Base-by-base conservation (phyloP, 2,329 filamentous ascomycete species). In the Exophiala sp. region DNA sequence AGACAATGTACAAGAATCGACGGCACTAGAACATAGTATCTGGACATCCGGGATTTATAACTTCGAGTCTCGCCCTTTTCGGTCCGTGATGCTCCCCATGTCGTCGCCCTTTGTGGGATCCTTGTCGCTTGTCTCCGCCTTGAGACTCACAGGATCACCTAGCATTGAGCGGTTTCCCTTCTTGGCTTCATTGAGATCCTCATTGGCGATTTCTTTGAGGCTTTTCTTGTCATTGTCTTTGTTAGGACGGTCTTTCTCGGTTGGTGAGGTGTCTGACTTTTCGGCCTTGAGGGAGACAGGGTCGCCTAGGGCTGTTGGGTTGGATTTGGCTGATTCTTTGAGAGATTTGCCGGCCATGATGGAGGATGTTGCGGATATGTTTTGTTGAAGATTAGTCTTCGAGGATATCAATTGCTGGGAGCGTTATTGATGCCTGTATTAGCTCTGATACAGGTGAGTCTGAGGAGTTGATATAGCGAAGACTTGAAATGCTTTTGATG, bases 101-200 rank as follows among this genome's bases (percentile, higher is more conserved):
- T 60, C 58, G 42, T 68, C 68, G 11, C 58, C 61, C 14, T 64
- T 60, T 3, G 60, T 62, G 1, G 69, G 69, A 32, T 68, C 55
- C 36, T 50, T 61, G 12, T 66, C 63, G 52, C 65, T 69, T 49
- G 62, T 67, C 54, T 74, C 72, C 6, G 70, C 71, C 54, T 74
- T 73, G 24, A 72, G 36, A 44, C 69, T 73, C 33, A 72, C 66
- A 2, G 72, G 71, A 45, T 74, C 72, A 24, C 71, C 71, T 6
- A 74, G 62, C 59, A 69, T 68, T 48, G 66, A 68, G 4, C 70
- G 69, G 56, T 77, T 67, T 5, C 52, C 55, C 34, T 53, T 54
- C 24, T 54, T 43, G 5, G 57, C 53, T 45, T 58, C 46, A 5
- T 43, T 41, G 24, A 62, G 55, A 47, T 59, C 52, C 24, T 50